These are phyloP conservation scores for Ottelia alismoides DNA, from an alignment of 106 monocot species.

Conservation along the genomic window DNA sequence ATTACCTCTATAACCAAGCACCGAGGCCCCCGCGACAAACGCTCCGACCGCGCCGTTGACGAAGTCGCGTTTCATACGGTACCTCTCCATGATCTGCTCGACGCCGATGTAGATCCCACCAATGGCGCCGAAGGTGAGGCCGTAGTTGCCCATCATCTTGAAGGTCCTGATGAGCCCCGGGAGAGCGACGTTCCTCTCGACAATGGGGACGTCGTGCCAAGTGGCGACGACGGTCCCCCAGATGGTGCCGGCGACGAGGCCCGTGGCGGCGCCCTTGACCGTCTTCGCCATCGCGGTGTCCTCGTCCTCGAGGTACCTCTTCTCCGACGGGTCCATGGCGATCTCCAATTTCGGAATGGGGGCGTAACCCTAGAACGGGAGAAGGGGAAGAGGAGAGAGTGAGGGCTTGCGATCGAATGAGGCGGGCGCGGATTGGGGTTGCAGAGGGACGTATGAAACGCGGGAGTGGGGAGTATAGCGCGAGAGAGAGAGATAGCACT, in stretches of 20 bases:
- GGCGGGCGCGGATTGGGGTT: too few species aligned
- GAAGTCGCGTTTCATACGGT: constrained; percentile 76
- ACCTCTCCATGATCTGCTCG: constrained; percentile 71
- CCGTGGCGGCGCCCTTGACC: constrained; percentile 69
- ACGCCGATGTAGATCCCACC: constrained; percentile 91
- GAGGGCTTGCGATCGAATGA: too few species aligned
- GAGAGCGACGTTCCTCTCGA: constrained; percentile 79
- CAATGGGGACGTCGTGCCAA: constrained; percentile 91
- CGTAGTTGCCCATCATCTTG: constrained; percentile 82
- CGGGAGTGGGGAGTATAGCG: too few species aligned
- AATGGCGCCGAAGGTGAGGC: constrained; percentile 70
- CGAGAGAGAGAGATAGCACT: too few species aligned
- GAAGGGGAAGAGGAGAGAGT: too few species aligned
- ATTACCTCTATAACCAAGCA: too few species aligned
- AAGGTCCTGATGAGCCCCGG: constrained; percentile 80
- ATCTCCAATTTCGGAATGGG: too few species aligned
- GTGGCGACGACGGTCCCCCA: constrained; percentile 95
- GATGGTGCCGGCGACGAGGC: constrained; percentile 59
- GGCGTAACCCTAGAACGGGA: too few species aligned
- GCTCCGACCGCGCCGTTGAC: constrained; percentile 82
- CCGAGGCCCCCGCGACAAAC: constrained; percentile 80
- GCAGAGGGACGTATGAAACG: too few species aligned
- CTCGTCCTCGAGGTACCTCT: constrained; percentile 45
- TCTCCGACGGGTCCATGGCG: constrained; percentile 44
- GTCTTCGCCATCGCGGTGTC: constrained; percentile 68